phyloP scores from a whole-genome alignment of 495 filamentous ascomycete genomes.

The Collariella sp. region DNA sequence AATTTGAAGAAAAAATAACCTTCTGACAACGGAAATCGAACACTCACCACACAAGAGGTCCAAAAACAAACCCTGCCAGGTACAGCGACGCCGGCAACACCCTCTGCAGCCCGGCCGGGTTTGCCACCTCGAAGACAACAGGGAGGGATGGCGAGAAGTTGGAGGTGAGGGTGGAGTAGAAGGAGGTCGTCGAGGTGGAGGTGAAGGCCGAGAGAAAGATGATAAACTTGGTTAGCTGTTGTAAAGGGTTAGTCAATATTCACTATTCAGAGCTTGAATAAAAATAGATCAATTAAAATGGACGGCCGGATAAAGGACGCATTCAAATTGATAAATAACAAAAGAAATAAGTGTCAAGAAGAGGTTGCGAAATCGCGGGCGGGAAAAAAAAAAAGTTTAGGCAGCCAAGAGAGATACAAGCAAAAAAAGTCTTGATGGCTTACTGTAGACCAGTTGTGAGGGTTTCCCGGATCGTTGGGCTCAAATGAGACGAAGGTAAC shows the following conservation, averaged over 20 bases:
- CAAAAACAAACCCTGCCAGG: constrained; percentile 55
- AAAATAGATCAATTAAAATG: too few species aligned
- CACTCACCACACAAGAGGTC: constrained; percentile 34
- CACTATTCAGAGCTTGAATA: too few species aligned
- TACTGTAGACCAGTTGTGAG: constrained; percentile 24
- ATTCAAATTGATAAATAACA: background rate
- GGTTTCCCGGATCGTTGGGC: constrained; percentile 17
- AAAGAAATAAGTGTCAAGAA: too few species aligned
- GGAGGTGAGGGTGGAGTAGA: constrained; percentile 20
- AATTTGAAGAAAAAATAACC: background rate
- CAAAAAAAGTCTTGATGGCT: too few species aligned
- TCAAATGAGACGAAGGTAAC: constrained; percentile 15
- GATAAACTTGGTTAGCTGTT: constrained; percentile 13
- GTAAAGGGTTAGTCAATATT: too few species aligned
- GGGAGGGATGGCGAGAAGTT: constrained; percentile 19
- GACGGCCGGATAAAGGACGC: background rate
- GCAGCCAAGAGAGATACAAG: too few species aligned
- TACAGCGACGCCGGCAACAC: constrained; percentile 38
- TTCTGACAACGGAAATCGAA: background rate
- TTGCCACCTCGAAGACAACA: constrained; percentile 11
- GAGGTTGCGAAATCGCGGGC: too few species aligned
- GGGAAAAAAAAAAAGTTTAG: too few species aligned
- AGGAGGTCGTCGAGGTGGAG: constrained; percentile 15
- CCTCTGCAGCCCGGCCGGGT: constrained; percentile 13
- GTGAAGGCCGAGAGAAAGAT: constrained; percentile 17